These are phyloP conservation scores for Dryas drummondii DNA, from an alignment of 306 rosid species.

Conservation along the genomic window DNA sequence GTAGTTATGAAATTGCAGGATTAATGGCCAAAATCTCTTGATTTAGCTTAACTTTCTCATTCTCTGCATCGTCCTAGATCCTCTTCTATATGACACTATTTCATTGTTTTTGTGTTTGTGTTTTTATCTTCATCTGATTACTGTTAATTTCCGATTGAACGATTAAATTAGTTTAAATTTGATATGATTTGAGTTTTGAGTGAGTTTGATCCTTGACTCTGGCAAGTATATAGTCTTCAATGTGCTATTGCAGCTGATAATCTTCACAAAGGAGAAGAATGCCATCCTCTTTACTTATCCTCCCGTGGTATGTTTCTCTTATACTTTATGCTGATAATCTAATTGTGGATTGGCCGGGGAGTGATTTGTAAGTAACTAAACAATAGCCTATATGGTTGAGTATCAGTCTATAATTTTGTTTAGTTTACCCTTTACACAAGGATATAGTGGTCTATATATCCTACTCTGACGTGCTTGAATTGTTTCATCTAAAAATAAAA, in stretches of 20 bases:
- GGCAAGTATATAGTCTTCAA: constrained; percentile 81
- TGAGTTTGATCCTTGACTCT: constrained; percentile 53
- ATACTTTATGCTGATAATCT: neutral
- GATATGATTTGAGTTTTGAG: neutral
- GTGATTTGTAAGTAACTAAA: neutral
- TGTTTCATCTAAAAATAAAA: no score
- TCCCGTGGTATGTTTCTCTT: constrained; percentile 55
- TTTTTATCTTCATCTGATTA: neutral
- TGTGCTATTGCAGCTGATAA: constrained; percentile 77
- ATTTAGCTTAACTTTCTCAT: constrained; percentile 48
- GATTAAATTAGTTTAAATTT: neutral
- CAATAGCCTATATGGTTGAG: no score
- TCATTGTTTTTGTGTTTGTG: neutral
- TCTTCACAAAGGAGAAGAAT: constrained; percentile 83
- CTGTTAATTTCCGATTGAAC: neutral
- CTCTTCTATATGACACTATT: constrained; percentile 26
- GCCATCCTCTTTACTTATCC: constrained; percentile 89
- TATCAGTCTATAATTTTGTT: no score
- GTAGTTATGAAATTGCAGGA: no score
- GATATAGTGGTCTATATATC: no score
- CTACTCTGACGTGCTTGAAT: no score
- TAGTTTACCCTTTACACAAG: no score
- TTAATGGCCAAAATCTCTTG: neutral
- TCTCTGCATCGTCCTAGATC: constrained; percentile 82
- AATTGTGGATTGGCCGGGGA: neutral